A percentile compares a stretch with the other conserved stretches of the same genome.
phyloP scores from a whole-genome alignment of 768 basidiomycete genomes.

The Trametes cingulata region DNA sequence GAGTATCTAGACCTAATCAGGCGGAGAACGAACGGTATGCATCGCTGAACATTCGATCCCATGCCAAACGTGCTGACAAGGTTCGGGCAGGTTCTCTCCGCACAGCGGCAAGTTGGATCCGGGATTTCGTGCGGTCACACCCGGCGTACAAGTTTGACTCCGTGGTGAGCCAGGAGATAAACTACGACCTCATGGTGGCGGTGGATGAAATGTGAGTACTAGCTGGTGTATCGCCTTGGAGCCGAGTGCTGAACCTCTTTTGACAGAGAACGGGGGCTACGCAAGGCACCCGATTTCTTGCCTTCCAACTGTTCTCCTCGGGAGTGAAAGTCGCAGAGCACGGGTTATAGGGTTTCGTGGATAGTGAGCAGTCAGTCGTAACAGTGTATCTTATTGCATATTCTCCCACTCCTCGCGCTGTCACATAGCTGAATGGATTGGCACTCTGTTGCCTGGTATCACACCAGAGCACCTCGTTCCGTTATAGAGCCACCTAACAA shows the following conservation, averaged over 20 bases:
- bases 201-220: slow-evolving; percentile 86
- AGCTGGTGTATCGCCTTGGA: background rate
- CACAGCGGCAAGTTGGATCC: slow-evolving; percentile 92
- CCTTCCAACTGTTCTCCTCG: slow-evolving; percentile 35
- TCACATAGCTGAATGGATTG: background rate
- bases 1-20: slow-evolving; percentile 81
- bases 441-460: background rate
- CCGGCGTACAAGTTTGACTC: slow-evolving; percentile 92
- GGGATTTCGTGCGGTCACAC: slow-evolving; percentile 87
- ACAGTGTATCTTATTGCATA: slow-evolving; percentile 13
- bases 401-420: background rate
- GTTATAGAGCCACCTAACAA: too few relatives aligned
- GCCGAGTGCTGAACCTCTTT: background rate
- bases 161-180: slow-evolving; percentile 88
- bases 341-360: background rate
- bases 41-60: background rate
- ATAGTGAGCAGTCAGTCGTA: background rate
- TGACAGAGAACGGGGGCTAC: slow-evolving; percentile 67
- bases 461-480: too few relatives aligned
- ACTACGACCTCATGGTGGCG: slow-evolving; percentile 88
- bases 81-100: slow-evolving; percentile 62
- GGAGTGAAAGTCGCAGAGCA: background rate
- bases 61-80: background rate
- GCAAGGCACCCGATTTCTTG: slow-evolving; percentile 60
- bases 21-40: slow-evolving; percentile 75